Evolutionary conservation across 768 basidiomycete species (phyloP), one percentile per base, ranked within the genome.

Genomic region (Suillus hirtellus): DNA sequence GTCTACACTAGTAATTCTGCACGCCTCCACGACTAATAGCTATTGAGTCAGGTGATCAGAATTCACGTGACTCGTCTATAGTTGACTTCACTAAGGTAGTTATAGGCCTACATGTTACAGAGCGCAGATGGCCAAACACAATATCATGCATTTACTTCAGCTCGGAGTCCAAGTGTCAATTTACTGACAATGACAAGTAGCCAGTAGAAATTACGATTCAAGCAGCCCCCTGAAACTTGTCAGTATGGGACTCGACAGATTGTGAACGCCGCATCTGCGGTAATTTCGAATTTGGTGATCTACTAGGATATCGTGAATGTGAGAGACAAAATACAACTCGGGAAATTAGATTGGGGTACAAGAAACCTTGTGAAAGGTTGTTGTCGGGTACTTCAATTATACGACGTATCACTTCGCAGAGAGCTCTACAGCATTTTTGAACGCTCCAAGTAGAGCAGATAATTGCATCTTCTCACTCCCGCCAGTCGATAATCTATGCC

Each of bases 391-490:
- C 24, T 58, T 42, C 24, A 40, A 53, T 31, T 17, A 34, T 52
- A 27, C 15, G 10, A 19, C 19, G 17, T 42, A 47, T 73, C 59
- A 71, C 66, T 83, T 87, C 19, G 84, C 77, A 34, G 88, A 83
- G 54, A 93, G 71, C 71, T 96, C 93, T 8, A 97, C 92, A 0
- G 93, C 87, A 65, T 92, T 90, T 76, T 99, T 99, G 81, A 98
- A 96, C 6, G 91, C 91, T 4, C 92, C 95, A 4, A 99, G 79
- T 64, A 99, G 76, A 1, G 95, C 95, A 8, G 94, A 94, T 59
- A 99, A 73, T 72, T 99, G 97, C 60, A 99, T 87, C 71, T 95
- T 98, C 76, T 99, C 97, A 67, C 80, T 96, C 1, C 91, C 95
- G 0, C 97, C 97, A 0, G 95, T 89, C 1, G 95, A 94, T 9